phyloP scores from a whole-genome alignment of 2,329 filamentous ascomycete genomes.

The Nothopassalora personata region DNA sequence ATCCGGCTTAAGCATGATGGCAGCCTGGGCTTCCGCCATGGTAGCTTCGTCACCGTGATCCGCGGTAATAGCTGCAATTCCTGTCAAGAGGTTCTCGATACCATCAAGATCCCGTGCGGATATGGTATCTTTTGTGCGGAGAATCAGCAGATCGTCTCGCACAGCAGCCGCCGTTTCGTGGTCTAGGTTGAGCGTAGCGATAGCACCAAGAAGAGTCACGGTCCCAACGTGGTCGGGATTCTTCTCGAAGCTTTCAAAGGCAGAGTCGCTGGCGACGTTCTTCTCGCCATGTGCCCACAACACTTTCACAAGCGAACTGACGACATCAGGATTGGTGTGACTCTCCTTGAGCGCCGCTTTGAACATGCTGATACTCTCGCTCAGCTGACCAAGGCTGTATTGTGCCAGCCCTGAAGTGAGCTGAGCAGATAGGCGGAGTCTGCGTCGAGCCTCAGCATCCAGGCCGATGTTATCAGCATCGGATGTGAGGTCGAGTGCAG shows the following conservation, averaged over 20 bases:
- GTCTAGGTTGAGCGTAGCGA: conserved; percentile 77
- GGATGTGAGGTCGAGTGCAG: conserved; percentile 69
- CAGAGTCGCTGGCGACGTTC: conserved; percentile 67
- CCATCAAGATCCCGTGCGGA: conserved; percentile 58
- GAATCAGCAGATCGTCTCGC: conserved; percentile 64
- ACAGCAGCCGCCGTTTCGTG: conserved; percentile 75
- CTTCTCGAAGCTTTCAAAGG: conserved; percentile 74
- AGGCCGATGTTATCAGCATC: conserved; percentile 63
- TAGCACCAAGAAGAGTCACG: conserved; percentile 73
- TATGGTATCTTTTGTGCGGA: conserved; percentile 64
- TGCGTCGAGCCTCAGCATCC: conserved; percentile 58
- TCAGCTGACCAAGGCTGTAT: conserved; percentile 63
- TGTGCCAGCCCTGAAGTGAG: conserved; percentile 78
- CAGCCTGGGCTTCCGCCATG: conserved; percentile 62
- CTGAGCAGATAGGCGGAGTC: conserved; percentile 74
- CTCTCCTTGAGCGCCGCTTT: conserved; percentile 74
- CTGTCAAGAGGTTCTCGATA: conserved; percentile 70
- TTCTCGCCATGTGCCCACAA: conserved; percentile 87
- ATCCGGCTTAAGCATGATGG: conserved; percentile 75
- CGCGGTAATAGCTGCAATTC: conserved; percentile 59
- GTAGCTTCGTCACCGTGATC: conserved; percentile 44
- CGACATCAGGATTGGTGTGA: conserved; percentile 69
- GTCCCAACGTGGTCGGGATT: conserved; percentile 72
- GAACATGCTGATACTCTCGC: conserved; percentile 72
- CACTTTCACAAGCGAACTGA: conserved; percentile 83